Percentiles rank a stretch among this genome's conserved stretches.
Conservation (phyloP, 2,329 filamentous ascomycete genomes). For the Aspergillus novoparasiticus region DNA sequence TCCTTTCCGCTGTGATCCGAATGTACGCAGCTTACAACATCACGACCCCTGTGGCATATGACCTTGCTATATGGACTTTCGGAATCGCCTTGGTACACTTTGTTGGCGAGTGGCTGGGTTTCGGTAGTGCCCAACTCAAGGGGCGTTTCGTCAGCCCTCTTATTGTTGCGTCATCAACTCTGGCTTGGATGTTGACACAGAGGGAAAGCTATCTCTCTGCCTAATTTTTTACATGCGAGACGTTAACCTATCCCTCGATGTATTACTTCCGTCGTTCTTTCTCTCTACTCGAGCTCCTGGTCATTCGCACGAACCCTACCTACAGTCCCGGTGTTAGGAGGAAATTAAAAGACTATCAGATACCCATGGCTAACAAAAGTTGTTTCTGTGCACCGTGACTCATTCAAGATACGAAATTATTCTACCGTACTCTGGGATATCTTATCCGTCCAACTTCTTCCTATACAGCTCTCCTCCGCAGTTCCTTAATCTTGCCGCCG, state of each 20-base stretch:
- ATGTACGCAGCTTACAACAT: conserved; percentile 85
- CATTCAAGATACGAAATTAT: conserved; percentile 8
- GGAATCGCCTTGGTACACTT: conserved; percentile 77
- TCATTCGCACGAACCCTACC: background rate
- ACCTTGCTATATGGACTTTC: conserved; percentile 81
- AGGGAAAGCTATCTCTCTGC: conserved; percentile 36
- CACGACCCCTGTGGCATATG: conserved; percentile 70
- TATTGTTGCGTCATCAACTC: conserved; percentile 56
- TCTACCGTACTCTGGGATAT: background rate
- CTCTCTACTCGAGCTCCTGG: conserved; percentile 6
- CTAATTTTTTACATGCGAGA: conserved; percentile 9
- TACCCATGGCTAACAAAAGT: conserved; percentile 12
- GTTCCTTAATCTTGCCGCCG: conserved; percentile 72
- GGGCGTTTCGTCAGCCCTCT: conserved; percentile 62
- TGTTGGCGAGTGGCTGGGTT: conserved; percentile 76
- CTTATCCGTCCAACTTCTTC: conserved; percentile 53
- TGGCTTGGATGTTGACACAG: conserved; percentile 67
- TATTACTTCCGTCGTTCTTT: background rate
- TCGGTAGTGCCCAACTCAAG: conserved; percentile 70
- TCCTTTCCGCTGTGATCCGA: conserved; percentile 74
- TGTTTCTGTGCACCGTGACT: background rate
- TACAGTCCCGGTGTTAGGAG: background rate
- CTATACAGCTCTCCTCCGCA: conserved; percentile 85
- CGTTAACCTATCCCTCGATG: background rate
- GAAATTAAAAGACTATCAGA: background rate